Conservation (phyloP, 2,329 filamentous ascomycete genomes). For the Trichoderma oligosporum region DNA sequence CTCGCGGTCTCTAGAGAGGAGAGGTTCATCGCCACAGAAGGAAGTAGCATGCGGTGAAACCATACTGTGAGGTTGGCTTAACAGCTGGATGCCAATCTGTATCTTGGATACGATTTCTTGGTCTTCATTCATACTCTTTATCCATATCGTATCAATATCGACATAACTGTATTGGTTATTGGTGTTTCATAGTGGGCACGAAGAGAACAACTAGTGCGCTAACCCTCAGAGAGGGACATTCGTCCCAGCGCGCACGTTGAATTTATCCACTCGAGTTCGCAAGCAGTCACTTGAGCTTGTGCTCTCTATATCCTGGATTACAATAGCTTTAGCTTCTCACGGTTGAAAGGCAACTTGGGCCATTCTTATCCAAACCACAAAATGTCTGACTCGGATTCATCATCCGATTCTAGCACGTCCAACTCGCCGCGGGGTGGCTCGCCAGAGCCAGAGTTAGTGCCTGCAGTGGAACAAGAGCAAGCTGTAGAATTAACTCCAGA, state of each 20-base stretch:
- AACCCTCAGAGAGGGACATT: background rate
- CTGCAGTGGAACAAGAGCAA: background rate
- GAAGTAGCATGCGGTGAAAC: background rate
- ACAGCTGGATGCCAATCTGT: too few species aligned
- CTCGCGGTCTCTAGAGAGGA: background rate
- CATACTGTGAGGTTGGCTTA: background rate
- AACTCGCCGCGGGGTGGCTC: constrained; percentile 5
- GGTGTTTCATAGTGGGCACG: background rate
- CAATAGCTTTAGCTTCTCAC: background rate
- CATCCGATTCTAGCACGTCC: constrained; percentile 9
- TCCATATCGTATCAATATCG: background rate
- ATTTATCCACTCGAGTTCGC: background rate
- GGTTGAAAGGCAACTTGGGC: background rate
- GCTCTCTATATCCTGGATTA: background rate
- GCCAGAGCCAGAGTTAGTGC: background rate
- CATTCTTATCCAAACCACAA: background rate
- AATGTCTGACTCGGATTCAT: constrained; percentile 18
- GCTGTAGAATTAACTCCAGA: background rate
- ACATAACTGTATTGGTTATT: background rate
- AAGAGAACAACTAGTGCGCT: background rate
- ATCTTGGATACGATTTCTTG: background rate
- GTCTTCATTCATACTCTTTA: background rate
- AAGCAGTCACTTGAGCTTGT: background rate
- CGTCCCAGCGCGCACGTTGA: background rate
- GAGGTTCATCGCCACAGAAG: background rate